Evolutionary conservation across 2,329 filamentous ascomycete genomes (phyloP).

Genomic region (Eutypa lata): DNA sequence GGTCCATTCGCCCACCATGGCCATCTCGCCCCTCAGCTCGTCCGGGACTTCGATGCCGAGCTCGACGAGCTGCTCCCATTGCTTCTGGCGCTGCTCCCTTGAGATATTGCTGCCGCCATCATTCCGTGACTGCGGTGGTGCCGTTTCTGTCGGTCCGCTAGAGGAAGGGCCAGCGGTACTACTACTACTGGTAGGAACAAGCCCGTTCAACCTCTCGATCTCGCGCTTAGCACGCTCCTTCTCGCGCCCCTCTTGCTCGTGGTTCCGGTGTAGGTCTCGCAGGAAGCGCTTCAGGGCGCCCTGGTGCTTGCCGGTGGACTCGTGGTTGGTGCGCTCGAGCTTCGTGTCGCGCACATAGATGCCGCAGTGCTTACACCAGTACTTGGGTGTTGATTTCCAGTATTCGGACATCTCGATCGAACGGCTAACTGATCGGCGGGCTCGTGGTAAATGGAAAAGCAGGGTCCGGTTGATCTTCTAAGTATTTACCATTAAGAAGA

Average conservation of each 20-base stretch:
- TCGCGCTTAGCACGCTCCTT: constrained; percentile 81
- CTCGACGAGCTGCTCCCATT: constrained; percentile 82
- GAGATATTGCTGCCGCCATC: constrained; percentile 31
- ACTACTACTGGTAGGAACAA: constrained; percentile 44
- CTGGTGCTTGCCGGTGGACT: constrained; percentile 82
- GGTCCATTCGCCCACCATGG: constrained; percentile 86
- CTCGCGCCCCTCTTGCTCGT: constrained; percentile 77
- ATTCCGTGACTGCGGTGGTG: constrained; percentile 1
- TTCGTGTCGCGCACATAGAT: constrained; percentile 88
- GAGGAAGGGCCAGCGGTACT: constrained; percentile 34
- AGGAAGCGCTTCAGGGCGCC: constrained; percentile 83
- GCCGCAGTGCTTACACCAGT: constrained; percentile 98
- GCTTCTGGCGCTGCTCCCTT: constrained; percentile 70
- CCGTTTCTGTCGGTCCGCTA: too few species aligned
- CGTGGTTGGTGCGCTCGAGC: constrained; percentile 85
- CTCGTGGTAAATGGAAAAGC: too few species aligned
- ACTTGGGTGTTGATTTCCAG: constrained; percentile 96
- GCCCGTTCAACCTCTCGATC: constrained; percentile 78
- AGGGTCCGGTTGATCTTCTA: too few species aligned
- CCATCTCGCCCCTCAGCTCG: constrained; percentile 74
- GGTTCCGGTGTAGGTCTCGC: constrained; percentile 79
- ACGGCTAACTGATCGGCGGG: too few species aligned
- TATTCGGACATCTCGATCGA: constrained; percentile 77
- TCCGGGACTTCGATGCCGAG: constrained; percentile 84
- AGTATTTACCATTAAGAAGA: too few species aligned